A percentile compares a stretch with the other conserved stretches of the same genome.
phyloP scores from a whole-genome alignment of 2,329 filamentous ascomycete species.

The Paradendryphiella salina region DNA sequence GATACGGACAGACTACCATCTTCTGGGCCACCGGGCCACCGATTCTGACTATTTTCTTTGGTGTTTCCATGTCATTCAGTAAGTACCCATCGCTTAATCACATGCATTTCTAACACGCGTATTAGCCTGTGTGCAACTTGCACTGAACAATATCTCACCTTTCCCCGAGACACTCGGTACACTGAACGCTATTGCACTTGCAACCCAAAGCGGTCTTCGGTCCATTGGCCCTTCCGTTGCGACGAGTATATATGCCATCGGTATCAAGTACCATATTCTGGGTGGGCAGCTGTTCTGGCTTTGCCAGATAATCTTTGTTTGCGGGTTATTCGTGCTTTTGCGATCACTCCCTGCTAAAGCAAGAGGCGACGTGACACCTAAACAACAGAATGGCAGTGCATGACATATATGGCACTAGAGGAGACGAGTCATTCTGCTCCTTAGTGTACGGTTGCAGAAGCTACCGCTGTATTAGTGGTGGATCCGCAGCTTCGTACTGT shows the following conservation, averaged over 20 bases:
- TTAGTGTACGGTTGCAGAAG: background rate
- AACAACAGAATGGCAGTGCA: background rate
- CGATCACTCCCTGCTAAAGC: conserved; percentile 33
- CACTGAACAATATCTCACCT: conserved; percentile 73
- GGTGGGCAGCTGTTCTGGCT: conserved; percentile 69
- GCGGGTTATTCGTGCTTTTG: conserved; percentile 22
- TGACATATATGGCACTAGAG: background rate
- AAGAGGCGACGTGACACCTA: conserved; percentile 16
- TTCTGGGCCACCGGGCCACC: conserved; percentile 62
- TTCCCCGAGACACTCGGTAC: conserved; percentile 67
- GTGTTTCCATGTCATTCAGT: conserved; percentile 51
- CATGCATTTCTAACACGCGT: conserved; percentile 4
- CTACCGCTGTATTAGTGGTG: too few relatives aligned
- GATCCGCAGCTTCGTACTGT: background rate
- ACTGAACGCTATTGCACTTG: conserved; percentile 70
- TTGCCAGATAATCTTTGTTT: conserved; percentile 50
- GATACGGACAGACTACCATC: conserved; percentile 47
- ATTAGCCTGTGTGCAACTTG: conserved; percentile 66
- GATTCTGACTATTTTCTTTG: background rate
- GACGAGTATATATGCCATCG: conserved; percentile 68
- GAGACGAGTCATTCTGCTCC: too few relatives aligned
- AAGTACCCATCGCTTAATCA: conserved; percentile 18
- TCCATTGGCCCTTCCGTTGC: conserved; percentile 68
- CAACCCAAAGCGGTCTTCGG: conserved; percentile 63
- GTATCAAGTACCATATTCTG: conserved; percentile 64